Evolutionary conservation across 257 asterid species (phyloP), one percentile per base, ranked within the genome.

Genomic region (Anisodus tanguticus): DNA sequence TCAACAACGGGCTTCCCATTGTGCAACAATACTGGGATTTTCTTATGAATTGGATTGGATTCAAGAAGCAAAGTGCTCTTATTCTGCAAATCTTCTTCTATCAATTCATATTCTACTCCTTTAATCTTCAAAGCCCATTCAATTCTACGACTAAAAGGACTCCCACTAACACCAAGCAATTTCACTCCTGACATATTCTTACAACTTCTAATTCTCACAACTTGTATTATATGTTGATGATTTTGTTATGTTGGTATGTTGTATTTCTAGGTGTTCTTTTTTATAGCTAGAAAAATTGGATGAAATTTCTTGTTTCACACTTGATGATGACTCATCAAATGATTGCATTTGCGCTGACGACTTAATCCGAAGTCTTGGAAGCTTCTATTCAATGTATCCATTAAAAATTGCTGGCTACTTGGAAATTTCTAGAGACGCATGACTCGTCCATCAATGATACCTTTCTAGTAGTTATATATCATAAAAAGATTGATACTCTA

Each of bases 11-110:
- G 41, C 5, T 82, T 86, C 5, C 55, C 88, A 8, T 64, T 54
- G 35, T 86, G 85, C 55, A 82, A 6, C 5, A 86, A 7, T 22
- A 85, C 88, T 12, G 86, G 86, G 0, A 87, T 66, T 68, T 87
- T 85, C 37, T 87, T 68, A 9, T 82, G 55, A 41, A 82, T 3
- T 7, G 88, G 84, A 19, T 86, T 82, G 0, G 70, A 86, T 49
- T 86, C 45, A 22, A 82, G 76, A 82, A 86, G 88, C 15, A 74
- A 3, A 8, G 80, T 31, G n/a, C 86, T 81, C 49, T 84, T 87
- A n/a, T 84, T 82, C 0, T 7, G 17, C 31, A 62, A 5, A 76
- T 86, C 85, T 78, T 86, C 81, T 67, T 59, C 58, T 22, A 67
- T 57, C 8, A 35, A 79, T 59, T 84, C 86, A 69, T 85, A 87